These are phyloP conservation scores for Talaromyces verruculosus DNA, from an alignment of 2,329 filamentous ascomycete genomes.

Conservation along the genomic window DNA sequence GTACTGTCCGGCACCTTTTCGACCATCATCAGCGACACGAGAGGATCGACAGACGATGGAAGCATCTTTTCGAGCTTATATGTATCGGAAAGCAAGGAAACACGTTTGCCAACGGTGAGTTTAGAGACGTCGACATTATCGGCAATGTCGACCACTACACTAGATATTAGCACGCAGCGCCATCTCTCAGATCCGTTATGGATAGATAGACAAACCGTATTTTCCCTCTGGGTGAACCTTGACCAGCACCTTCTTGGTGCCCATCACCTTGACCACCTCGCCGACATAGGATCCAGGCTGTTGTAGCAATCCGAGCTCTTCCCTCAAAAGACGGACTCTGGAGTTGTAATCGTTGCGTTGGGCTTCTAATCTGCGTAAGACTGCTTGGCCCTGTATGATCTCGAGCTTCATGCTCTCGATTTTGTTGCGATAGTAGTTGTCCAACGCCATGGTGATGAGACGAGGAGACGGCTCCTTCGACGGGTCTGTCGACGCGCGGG, in stretches of 20 bases:
- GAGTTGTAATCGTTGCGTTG: constrained; percentile 99
- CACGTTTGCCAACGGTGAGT: constrained; percentile 95
- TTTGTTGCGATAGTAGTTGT: constrained; percentile 99
- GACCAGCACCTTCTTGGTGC: constrained; percentile 97
- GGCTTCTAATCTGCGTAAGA: constrained; percentile 89
- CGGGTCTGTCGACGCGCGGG: constrained; percentile 5
- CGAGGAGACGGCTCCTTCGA: constrained; percentile 4
- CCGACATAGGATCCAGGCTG: constrained; percentile 98
- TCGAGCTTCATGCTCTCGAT: constrained; percentile 99
- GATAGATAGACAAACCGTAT: constrained; percentile 69
- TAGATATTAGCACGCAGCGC: background rate
- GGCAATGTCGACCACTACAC: constrained; percentile 85
- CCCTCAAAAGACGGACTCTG: constrained; percentile 85
- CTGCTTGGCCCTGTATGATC: constrained; percentile 97
- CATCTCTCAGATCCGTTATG: background rate
- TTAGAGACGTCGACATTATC: constrained; percentile 93
- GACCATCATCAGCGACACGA: constrained; percentile 99
- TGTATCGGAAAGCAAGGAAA: constrained; percentile 91
- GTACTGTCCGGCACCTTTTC: constrained; percentile 99
- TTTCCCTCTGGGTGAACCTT: constrained; percentile 99
- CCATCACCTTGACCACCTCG: constrained; percentile 99
- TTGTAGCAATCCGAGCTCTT: constrained; percentile 93
- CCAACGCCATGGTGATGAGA: constrained; percentile 76
- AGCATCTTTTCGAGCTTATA: constrained; percentile 99
- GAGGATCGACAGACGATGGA: constrained; percentile 93